A percentile compares a stretch with the other conserved stretches of the same genome.
Conservation (phyloP, 139 green algal species). For the Protoeuglena noctilucae region DNA sequence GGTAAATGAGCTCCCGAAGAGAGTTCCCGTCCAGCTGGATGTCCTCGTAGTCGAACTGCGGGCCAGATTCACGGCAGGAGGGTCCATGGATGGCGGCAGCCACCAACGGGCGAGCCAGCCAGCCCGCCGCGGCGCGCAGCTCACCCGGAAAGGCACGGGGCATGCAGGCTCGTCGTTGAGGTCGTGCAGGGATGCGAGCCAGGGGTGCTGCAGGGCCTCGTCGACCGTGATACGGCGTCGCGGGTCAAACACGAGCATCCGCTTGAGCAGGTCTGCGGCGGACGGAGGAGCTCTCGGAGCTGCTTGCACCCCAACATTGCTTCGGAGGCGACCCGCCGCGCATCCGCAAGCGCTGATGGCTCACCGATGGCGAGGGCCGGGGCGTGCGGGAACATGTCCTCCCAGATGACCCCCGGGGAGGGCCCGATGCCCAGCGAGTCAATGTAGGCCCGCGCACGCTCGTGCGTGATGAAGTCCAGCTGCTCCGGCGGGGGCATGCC, state of each 20-base stretch:
- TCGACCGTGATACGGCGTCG: conserved; percentile 64
- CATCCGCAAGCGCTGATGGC: too few relatives aligned
- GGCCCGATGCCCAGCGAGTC: conserved; percentile 26
- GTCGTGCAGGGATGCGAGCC: conserved; percentile 72
- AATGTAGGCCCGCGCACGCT: conserved; percentile 71
- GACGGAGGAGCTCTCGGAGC: too few relatives aligned
- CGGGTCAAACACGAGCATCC: conserved; percentile 85
- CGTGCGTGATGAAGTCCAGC: conserved; percentile 67
- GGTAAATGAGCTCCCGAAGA: background rate
- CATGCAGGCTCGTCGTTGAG: conserved; percentile 42
- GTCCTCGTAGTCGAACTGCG: background rate
- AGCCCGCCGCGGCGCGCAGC: background rate
- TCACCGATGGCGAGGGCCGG: conserved; percentile 52
- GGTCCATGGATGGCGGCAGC: background rate
- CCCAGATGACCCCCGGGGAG: background rate
- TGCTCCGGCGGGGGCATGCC: conserved; percentile 75
- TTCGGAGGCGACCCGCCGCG: too few relatives aligned
- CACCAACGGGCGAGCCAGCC: background rate
- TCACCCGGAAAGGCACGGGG: conserved; percentile 17
- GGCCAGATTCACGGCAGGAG: conserved; percentile 12
- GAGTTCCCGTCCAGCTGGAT: background rate
- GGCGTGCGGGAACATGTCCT: conserved; percentile 27
- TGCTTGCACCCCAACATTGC: too few relatives aligned
- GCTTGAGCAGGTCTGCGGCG: conserved; percentile 70
- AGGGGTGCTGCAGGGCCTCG: conserved; percentile 73